Percentiles rank a stretch among this genome's conserved stretches.
Evolutionary conservation across 225 moss, liverwort and hornwort genomes (phyloP).

Genomic region (Anthoceros angustus): DNA sequence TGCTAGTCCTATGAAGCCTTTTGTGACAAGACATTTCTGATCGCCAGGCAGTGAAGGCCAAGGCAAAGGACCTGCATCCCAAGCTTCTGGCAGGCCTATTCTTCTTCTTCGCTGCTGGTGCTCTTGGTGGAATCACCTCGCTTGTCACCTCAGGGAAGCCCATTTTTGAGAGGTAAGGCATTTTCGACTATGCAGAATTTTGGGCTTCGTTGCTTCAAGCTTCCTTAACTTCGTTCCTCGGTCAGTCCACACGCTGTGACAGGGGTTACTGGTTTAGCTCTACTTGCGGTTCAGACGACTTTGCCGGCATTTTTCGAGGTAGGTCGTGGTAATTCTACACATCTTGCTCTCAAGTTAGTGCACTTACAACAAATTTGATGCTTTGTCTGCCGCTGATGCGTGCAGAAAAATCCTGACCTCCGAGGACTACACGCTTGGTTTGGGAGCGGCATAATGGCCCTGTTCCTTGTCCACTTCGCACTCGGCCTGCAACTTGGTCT

Average conservation of each 20-base stretch:
- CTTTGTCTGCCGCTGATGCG: background rate
- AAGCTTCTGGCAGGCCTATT: constrained; percentile 31
- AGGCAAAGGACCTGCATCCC: constrained; percentile 28
- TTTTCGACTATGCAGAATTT: background rate
- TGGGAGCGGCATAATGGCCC: constrained; percentile 19
- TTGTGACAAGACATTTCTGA: background rate
- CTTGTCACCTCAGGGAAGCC: constrained; percentile 33
- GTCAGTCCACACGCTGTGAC: constrained; percentile 23
- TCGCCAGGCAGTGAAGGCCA: constrained; percentile 18
- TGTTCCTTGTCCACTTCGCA: constrained; percentile 26
- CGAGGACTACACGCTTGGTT: constrained; percentile 22
- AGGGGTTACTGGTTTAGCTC: constrained; percentile 19
- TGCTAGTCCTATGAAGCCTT: background rate
- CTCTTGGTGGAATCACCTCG: constrained; percentile 22
- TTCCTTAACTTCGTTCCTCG: background rate
- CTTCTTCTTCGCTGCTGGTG: constrained; percentile 35
- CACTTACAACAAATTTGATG: background rate
- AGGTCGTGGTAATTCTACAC: background rate
- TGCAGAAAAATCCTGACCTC: constrained; percentile 23
- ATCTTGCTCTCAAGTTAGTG: background rate
- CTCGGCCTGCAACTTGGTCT: constrained; percentile 28
- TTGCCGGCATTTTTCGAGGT: constrained; percentile 27
- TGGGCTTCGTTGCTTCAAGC: background rate
- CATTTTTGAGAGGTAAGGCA: constrained; percentile 21
- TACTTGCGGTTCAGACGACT: constrained; percentile 15